Evolutionary conservation across 345 rosid genomes (phyloP).

Genomic region (Streptanthus diversifolius): DNA sequence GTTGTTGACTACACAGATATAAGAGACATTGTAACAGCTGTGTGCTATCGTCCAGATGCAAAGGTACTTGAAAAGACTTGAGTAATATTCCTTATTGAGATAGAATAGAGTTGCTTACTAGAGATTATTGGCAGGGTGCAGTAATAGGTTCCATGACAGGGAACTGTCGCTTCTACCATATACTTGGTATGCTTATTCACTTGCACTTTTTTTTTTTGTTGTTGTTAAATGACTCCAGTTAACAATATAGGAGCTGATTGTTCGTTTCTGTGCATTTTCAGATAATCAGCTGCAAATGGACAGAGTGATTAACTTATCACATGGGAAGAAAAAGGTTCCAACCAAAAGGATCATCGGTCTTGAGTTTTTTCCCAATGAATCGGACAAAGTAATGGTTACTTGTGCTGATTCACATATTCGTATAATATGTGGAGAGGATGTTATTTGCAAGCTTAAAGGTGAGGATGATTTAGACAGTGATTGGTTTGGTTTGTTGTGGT

Average conservation of each 20-base stretch:
- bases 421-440: conserved; percentile 42
- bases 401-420: conserved; percentile 67
- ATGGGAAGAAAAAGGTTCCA: conserved; percentile 63
- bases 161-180: conserved; percentile 50
- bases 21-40: conserved; percentile 70
- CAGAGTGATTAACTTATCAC: conserved; percentile 42
- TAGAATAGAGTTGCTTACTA: neutral
- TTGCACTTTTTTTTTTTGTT: neutral
- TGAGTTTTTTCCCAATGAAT: conserved; percentile 48
- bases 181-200: conserved; percentile 42
- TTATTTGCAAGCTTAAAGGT: conserved; percentile 65
- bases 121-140: conserved; percentile 45
- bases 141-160: conserved; percentile 67
- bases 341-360: conserved; percentile 74
- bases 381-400: conserved; percentile 56
- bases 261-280: conserved; percentile 3
- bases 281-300: conserved; percentile 66
- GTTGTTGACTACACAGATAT: conserved; percentile 60
- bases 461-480: neutral
- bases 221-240: neutral
- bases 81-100: neutral
- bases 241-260: neutral
- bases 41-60: conserved; percentile 56
- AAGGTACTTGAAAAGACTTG: conserved; percentile 39
- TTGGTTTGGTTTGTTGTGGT: neutral